Conservation (phyloP, 495 filamentous ascomycete genomes). For the Penicillium lividum region DNA sequence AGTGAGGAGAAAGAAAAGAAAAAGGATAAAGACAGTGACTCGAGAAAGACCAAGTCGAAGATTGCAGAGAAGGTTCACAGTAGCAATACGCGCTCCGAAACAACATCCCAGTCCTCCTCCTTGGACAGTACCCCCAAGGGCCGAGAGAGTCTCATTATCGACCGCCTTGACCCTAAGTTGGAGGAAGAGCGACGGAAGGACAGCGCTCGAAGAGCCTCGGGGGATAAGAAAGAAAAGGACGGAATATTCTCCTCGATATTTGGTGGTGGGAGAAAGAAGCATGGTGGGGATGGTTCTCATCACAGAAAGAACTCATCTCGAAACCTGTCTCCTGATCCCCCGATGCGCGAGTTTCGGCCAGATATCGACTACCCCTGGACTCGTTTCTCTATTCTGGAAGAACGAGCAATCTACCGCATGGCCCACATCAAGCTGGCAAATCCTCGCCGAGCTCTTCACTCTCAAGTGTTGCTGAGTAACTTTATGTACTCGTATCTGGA, state of each 20-base stretch:
- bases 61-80: conserved; percentile 60
- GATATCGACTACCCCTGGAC: conserved; percentile 97
- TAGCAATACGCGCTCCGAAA: conserved; percentile 77
- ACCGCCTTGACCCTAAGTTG: conserved; percentile 73
- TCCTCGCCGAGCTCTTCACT: conserved; percentile 86
- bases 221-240: conserved; percentile 89
- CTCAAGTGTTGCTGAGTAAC: conserved; percentile 96
- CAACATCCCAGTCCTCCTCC: conserved; percentile 71
- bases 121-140: conserved; percentile 66
- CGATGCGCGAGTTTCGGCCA: conserved; percentile 66
- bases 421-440: conserved; percentile 99
- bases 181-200: conserved; percentile 87
- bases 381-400: conserved; percentile 91
- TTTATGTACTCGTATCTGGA: conserved; percentile 99
- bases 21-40: conserved; percentile 60
- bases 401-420: conserved; percentile 97
- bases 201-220: conserved; percentile 65
- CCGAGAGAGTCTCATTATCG: conserved; percentile 80
- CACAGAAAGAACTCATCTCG: conserved; percentile 75
- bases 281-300: conserved; percentile 57
- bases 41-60: conserved; percentile 63
- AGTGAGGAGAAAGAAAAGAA: conserved; percentile 72
- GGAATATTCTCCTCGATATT: conserved; percentile 89
- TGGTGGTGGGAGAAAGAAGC: conserved; percentile 80
- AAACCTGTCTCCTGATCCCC: conserved; percentile 78